Conservation (phyloP, 2,329 filamentous ascomycete genomes). For the Venturia oleaginea region DNA sequence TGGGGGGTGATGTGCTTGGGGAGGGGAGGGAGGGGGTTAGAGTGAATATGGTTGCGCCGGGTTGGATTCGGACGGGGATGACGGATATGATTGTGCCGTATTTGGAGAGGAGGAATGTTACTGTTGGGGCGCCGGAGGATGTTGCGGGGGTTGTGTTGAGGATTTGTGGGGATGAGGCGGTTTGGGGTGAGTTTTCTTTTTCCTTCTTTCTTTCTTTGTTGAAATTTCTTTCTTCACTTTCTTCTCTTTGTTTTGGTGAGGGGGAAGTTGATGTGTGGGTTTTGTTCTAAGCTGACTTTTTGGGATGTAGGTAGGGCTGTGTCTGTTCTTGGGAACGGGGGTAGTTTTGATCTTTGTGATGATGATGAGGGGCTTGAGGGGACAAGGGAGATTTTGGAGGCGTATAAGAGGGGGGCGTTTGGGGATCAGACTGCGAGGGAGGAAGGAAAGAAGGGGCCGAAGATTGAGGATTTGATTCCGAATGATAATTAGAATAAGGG, state of each 20-base stretch:
- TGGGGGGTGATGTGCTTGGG: not conserved
- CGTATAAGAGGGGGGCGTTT: not conserved
- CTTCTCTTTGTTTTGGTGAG: not conserved
- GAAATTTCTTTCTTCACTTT: no score
- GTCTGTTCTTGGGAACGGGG: not conserved
- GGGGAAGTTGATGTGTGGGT: not conserved
- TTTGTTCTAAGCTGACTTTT: not conserved
- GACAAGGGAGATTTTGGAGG: not conserved
- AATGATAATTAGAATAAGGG: not conserved
- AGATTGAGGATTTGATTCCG: not conserved
- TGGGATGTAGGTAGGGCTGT: not conserved
- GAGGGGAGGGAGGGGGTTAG: not conserved
- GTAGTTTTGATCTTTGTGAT: slow-evolving; percentile 5
- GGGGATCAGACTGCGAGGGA: not conserved
- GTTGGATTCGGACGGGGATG: slow-evolving; percentile 6
- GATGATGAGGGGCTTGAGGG: slow-evolving; percentile 5
- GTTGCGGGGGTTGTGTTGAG: slow-evolving; percentile 7
- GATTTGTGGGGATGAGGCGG: slow-evolving; percentile 5
- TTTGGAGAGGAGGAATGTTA: not conserved
- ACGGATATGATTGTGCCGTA: not conserved
- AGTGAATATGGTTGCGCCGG: slow-evolving; percentile 10
- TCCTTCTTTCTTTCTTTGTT: not conserved
- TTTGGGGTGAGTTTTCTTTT: not conserved
- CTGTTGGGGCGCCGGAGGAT: not conserved
- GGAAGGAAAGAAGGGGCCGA: not conserved